These are phyloP conservation scores for Phaffomyces opuntiae DNA, from an alignment of 805 yeast genomes.

Conservation along the genomic window DNA sequence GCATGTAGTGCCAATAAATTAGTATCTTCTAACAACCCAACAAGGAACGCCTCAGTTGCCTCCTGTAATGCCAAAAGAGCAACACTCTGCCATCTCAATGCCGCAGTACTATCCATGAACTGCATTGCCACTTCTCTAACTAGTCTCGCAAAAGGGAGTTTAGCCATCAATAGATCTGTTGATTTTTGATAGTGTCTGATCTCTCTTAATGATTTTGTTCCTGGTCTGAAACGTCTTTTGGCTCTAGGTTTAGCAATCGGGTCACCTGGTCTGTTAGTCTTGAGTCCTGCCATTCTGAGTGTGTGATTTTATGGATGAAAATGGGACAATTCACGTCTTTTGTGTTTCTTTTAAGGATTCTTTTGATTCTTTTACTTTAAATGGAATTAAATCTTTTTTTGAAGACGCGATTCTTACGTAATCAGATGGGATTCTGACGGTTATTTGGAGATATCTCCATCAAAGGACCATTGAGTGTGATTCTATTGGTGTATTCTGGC, in stretches of 20 bases:
- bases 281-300: neutral
- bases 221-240: constrained; percentile 51
- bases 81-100: constrained; percentile 68
- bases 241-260: constrained; percentile 35
- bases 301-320: no score
- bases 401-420: no score
- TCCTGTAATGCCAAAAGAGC: constrained; percentile 76
- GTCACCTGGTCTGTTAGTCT: constrained; percentile 48
- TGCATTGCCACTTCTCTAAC: constrained; percentile 66
- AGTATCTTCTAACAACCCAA: constrained; percentile 70
- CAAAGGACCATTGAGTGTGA: no score
- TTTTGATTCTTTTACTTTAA: no score
- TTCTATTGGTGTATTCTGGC: no score
- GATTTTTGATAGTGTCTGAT: constrained; percentile 61
- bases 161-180: constrained; percentile 60
- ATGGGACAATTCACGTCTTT: no score
- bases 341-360: no score
- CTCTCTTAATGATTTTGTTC: constrained; percentile 60
- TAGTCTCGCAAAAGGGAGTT: constrained; percentile 71
- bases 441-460: no score
- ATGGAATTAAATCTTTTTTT: no score
- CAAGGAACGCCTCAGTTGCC: constrained; percentile 72
- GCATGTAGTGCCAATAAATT: constrained; percentile 75
- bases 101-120: constrained; percentile 31
- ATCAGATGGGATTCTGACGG: no score